phyloP scores from a whole-genome alignment of 2,329 filamentous ascomycete species.

The Neodidymelliopsis sp. region DNA sequence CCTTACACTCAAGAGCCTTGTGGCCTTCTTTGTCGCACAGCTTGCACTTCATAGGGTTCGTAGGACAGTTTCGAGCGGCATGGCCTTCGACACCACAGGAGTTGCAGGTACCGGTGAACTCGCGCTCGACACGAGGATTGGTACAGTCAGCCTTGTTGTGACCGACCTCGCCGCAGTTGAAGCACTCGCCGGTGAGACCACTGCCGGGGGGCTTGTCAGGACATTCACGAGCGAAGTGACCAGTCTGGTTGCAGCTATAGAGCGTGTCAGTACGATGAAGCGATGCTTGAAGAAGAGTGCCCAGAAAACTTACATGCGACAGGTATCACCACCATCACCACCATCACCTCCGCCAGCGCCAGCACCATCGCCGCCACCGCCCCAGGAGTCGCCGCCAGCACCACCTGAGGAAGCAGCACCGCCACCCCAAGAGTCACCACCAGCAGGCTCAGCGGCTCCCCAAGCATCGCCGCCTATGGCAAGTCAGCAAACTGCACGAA shows the following conservation, averaged over 20 bases:
- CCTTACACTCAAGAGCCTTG: conserved; percentile 57
- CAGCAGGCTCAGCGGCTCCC: conserved; percentile 15
- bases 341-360: conserved; percentile 30
- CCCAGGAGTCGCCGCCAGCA: conserved; percentile 28
- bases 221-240: conserved; percentile 60
- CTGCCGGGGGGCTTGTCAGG: conserved; percentile 51
- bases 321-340: conserved; percentile 46
- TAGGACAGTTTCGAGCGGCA: conserved; percentile 68
- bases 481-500: conserved; percentile 16
- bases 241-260: conserved; percentile 51
- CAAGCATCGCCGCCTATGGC: conserved; percentile 23
- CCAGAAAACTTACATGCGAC: conserved; percentile 51
- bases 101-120: conserved; percentile 66
- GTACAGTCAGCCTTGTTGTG: conserved; percentile 70
- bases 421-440: conserved; percentile 13
- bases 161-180: conserved; percentile 66
- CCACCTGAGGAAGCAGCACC: conserved; percentile 13
- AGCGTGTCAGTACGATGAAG: conserved; percentile 33
- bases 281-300: background rate
- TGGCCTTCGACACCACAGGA: conserved; percentile 64
- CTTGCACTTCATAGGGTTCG: conserved; percentile 62
- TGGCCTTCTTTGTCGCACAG: conserved; percentile 62
- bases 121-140: conserved; percentile 60
- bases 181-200: conserved; percentile 59
- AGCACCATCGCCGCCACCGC: conserved; percentile 21